Base-by-base conservation (phyloP, 2,329 filamentous ascomycete genomes). In the Fusarium udum region DNA sequence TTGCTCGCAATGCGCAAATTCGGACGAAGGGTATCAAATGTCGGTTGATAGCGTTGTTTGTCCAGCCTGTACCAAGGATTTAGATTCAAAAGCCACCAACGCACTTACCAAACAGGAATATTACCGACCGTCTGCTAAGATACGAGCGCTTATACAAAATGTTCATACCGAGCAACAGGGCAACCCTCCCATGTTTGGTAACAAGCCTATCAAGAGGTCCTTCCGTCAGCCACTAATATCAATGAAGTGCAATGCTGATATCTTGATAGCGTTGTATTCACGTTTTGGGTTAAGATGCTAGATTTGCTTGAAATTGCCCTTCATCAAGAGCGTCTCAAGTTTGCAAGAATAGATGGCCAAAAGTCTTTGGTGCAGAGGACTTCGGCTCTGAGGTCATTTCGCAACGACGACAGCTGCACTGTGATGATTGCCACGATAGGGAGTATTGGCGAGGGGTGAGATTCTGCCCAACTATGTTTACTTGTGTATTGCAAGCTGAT, bases 21-120 rank as follows among this genome's bases (percentile, higher is more conserved):
- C n/a, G 22, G 39, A 58, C 2, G 55, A 46, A 46, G 1, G 1
- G 0, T 16, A 46, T 7, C 28, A 43, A 4, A 0, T 11, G 0
- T 57, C 39, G 16, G n/a, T 57, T 15, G 53, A 43, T 26, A 58
- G 16, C 24, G 6, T 36, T 28, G 6, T 45, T 3, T 58, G 40
- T 4, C 40, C n/a, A 28, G 4, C 2, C 1, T 58, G 55, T 37
- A 32, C 13, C n/a, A 28, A 2, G 7, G 10, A 36, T 11, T 13
- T 9, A 2, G n/a, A 20, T 7, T 26, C 1, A 0, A 0, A 2
- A 13, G 24, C 1, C 0, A 36, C 10, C 13, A 1, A 12, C 18
- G 16, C 0, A 26, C 6, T 6, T 16, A 18, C 16, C 12, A 10
- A 3, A 7, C 6, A 57, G n/a, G 16, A 2, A 22, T 0, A 10